Evolutionary conservation across 306 rosid species (phyloP).

Genomic region (Canavalia ensiformis): DNA sequence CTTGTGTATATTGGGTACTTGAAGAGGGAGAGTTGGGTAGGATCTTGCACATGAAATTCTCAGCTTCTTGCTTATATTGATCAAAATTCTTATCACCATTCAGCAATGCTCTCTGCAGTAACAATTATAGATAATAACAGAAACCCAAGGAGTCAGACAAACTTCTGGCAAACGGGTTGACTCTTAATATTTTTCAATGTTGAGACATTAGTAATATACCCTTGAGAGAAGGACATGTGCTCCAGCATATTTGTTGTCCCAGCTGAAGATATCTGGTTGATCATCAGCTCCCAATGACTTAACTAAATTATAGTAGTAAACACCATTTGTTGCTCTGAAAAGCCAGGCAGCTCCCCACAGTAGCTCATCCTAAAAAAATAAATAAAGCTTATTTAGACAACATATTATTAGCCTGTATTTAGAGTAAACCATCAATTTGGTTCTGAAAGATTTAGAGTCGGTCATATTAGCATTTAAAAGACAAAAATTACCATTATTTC

Average conservation of each 20-base stretch:
- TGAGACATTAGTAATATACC: slow-evolving; percentile 54
- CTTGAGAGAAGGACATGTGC: slow-evolving; percentile 86
- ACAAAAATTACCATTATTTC: too few species aligned
- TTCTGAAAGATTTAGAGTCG: too few species aligned
- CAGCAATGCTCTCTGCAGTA: slow-evolving; percentile 66
- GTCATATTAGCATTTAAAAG: too few species aligned
- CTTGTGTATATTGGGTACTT: slow-evolving; percentile 89
- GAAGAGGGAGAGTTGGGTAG: slow-evolving; percentile 90
- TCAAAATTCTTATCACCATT: slow-evolving; percentile 72
- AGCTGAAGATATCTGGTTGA: slow-evolving; percentile 84
- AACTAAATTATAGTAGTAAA: slow-evolving; percentile 65
- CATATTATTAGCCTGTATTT: background rate
- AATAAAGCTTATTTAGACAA: slow-evolving; percentile 9
- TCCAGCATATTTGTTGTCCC: slow-evolving; percentile 98
- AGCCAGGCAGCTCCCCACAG: slow-evolving; percentile 98
- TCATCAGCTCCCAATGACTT: slow-evolving; percentile 78
- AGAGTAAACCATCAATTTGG: too few species aligned
- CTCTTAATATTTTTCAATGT: slow-evolving; percentile 27
- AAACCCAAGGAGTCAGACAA: slow-evolving; percentile 8
- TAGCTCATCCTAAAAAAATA: slow-evolving; percentile 73
- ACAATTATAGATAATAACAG: background rate
- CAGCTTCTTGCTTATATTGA: slow-evolving; percentile 77
- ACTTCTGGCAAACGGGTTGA: slow-evolving; percentile 15
- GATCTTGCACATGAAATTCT: slow-evolving; percentile 85
- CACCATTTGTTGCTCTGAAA: slow-evolving; percentile 78